A percentile compares a stretch with the other conserved stretches of the same genome.
phyloP scores from a whole-genome alignment of 2,329 filamentous ascomycete species.

The Hypocrella siamensis region DNA sequence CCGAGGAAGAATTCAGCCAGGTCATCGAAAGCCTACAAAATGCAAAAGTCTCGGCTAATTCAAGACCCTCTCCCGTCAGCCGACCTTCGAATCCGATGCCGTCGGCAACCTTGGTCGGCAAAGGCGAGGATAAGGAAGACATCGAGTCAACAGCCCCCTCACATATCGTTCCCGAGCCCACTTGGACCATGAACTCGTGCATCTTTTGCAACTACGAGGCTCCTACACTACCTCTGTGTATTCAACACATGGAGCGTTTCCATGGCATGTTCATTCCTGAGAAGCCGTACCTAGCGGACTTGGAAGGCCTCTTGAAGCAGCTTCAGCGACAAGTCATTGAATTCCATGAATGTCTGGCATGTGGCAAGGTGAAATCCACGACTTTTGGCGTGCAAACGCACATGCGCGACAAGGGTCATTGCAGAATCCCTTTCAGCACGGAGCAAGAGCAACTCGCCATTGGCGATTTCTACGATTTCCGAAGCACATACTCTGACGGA shows the following conservation, averaged over 20 bases:
- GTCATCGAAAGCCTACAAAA: constrained; percentile 67
- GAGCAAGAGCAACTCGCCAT: constrained; percentile 88
- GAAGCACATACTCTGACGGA: constrained; percentile 81
- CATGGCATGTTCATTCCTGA: constrained; percentile 97
- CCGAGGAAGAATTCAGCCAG: constrained; percentile 59
- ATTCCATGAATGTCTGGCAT: constrained; percentile 74
- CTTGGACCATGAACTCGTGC: constrained; percentile 41
- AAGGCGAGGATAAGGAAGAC: constrained; percentile 21
- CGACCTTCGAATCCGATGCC: constrained; percentile 36
- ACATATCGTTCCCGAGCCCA: constrained; percentile 16
- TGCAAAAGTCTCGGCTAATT: constrained; percentile 45
- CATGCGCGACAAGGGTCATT: constrained; percentile 94
- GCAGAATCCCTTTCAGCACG: constrained; percentile 83
- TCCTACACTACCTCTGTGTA: constrained; percentile 57
- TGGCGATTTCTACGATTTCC: constrained; percentile 94
- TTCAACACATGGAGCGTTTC: constrained; percentile 77
- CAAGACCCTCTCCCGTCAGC: constrained; percentile 34
- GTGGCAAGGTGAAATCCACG: constrained; percentile 67
- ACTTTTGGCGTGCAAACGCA: constrained; percentile 78
- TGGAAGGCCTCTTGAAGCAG: constrained; percentile 66
- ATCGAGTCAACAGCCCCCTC: constrained; percentile 26
- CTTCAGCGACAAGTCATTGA: constrained; percentile 68
- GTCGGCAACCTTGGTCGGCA: constrained; percentile 18
- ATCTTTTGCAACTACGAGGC: constrained; percentile 88
- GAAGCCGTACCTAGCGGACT: constrained; percentile 63